A percentile compares a stretch with the other conserved stretches of the same genome.
Conservation (phyloP, 2,329 filamentous ascomycete species). For the Aureobasidium sp. region DNA sequence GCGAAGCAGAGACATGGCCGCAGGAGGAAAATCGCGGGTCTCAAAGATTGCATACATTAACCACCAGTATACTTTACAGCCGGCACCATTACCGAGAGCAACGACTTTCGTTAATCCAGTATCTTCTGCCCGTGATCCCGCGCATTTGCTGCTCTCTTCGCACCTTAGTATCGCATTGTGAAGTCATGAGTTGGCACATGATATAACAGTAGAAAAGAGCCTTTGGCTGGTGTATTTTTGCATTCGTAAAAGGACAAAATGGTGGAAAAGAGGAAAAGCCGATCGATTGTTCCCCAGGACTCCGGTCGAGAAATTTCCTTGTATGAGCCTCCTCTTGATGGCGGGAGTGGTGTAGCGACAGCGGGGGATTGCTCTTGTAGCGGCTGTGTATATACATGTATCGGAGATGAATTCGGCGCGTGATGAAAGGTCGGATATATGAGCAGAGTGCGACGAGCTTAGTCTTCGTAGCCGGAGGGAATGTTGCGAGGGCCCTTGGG, state of each 20-base stretch:
- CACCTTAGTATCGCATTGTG: not conserved
- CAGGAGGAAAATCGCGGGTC: not conserved
- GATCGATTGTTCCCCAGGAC: not conserved
- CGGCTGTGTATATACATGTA: constrained; percentile 2
- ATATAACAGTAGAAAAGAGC: not conserved
- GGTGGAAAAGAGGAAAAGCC: constrained; percentile 2
- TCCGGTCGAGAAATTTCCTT: not conserved
- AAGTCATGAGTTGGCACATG: not conserved
- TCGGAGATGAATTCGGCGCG: not conserved
- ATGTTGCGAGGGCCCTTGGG: constrained; percentile 41
- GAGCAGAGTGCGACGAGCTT: constrained; percentile 16
- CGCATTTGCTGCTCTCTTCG: not conserved
- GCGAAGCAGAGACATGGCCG: not conserved
- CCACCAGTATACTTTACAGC: not conserved
- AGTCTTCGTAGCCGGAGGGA: constrained; percentile 43
- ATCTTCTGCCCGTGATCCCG: too few species aligned
- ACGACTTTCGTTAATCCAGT: not conserved
- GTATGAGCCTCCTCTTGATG: not conserved
- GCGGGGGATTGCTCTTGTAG: not conserved
- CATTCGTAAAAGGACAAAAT: constrained; percentile 2
- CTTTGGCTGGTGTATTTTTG: constrained; percentile 8
- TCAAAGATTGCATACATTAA: not conserved
- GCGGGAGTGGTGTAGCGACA: not conserved
- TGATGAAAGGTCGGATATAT: not conserved
- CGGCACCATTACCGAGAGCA: not conserved